These are phyloP conservation scores for Candida sojae DNA, from an alignment of 1,139 yeast species.

Conservation along the genomic window DNA sequence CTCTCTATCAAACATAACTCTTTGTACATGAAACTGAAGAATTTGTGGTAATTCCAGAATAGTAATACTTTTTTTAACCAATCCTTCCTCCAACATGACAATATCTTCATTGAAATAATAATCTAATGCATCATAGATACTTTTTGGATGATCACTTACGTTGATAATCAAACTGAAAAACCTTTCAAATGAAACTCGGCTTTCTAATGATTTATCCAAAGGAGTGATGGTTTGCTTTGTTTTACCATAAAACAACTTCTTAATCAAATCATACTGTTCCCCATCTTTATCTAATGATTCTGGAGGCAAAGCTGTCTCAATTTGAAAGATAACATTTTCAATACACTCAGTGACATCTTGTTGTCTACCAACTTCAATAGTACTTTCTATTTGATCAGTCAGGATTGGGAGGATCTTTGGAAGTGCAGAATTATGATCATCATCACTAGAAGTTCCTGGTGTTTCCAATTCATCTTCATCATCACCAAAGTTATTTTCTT, in stretches of 20 bases:
- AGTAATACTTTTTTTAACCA: slow-evolving; percentile 71
- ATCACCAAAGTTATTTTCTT: neutral
- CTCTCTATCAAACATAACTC: slow-evolving; percentile 86
- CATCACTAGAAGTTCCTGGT: slow-evolving; percentile 5
- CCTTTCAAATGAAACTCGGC: slow-evolving; percentile 72
- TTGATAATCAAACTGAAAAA: slow-evolving; percentile 82
- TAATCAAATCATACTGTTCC: slow-evolving; percentile 80
- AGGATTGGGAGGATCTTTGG: slow-evolving; percentile 44
- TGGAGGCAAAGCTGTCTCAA: slow-evolving; percentile 88
- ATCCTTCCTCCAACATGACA: slow-evolving; percentile 69
- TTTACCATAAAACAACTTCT: slow-evolving; percentile 76
- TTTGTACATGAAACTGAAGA: slow-evolving; percentile 87
- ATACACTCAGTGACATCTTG: slow-evolving; percentile 98
- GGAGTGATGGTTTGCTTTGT: slow-evolving; percentile 49
- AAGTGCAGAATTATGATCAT: slow-evolving; percentile 5
- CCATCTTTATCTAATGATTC: slow-evolving; percentile 64
- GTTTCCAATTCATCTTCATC: slow-evolving; percentile 10
- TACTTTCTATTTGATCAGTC: slow-evolving; percentile 66
- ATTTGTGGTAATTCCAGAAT: slow-evolving; percentile 75
- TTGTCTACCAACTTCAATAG: slow-evolving; percentile 83
- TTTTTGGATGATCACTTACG: slow-evolving; percentile 84
- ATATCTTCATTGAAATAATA: slow-evolving; percentile 78
- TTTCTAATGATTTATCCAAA: slow-evolving; percentile 23
- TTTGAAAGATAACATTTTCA: slow-evolving; percentile 88
- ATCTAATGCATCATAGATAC: slow-evolving; percentile 88